A percentile compares a stretch with the other conserved stretches of the same genome.
Evolutionary conservation across 768 basidiomycete genomes (phyloP).

Genomic region (Clitopilus hobsonii): DNA sequence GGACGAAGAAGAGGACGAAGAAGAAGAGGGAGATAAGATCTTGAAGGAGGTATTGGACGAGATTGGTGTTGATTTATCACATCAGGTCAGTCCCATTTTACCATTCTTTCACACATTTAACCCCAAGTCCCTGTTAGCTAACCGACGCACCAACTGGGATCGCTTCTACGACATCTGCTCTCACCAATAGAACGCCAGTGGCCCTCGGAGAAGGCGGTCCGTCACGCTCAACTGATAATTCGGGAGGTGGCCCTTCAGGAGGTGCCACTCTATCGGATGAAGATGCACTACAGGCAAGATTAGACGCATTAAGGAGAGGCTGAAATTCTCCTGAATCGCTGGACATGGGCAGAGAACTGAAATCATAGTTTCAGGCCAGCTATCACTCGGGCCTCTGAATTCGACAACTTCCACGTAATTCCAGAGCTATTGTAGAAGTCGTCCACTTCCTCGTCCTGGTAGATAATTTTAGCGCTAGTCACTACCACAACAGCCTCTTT

Average conservation of each 20-base stretch:
- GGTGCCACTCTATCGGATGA: conserved; percentile 62
- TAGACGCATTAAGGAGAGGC: conserved; percentile 83
- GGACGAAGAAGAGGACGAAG: conserved; percentile 94
- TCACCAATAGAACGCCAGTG: conserved; percentile 71
- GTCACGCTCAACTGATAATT: conserved; percentile 19
- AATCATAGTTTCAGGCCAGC: conserved; percentile 50
- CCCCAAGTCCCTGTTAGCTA: conserved; percentile 61
- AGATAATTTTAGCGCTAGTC: conserved; percentile 5
- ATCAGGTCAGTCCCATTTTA: conserved; percentile 49
- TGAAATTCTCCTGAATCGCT: conserved; percentile 24
- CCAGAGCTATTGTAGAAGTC: conserved; percentile 94
- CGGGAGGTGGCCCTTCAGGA: conserved; percentile 31
- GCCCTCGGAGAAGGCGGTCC: conserved; percentile 70
- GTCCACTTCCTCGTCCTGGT: conserved; percentile 88
- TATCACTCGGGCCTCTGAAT: conserved; percentile 71
- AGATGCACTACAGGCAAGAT: conserved; percentile 88
- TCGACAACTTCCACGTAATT: conserved; percentile 80
- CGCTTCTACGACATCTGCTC: conserved; percentile 51
- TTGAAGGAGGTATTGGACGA: conserved; percentile 95
- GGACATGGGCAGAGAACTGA: neutral
- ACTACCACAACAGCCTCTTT: neutral
- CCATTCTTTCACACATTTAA: conserved; percentile 2
- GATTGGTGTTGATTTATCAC: conserved; percentile 89
- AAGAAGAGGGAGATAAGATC: conserved; percentile 93
- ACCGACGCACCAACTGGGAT: conserved; percentile 79